phyloP scores from a whole-genome alignment of 2,329 filamentous ascomycete species.

The Colletotrichum orchidophilum region DNA sequence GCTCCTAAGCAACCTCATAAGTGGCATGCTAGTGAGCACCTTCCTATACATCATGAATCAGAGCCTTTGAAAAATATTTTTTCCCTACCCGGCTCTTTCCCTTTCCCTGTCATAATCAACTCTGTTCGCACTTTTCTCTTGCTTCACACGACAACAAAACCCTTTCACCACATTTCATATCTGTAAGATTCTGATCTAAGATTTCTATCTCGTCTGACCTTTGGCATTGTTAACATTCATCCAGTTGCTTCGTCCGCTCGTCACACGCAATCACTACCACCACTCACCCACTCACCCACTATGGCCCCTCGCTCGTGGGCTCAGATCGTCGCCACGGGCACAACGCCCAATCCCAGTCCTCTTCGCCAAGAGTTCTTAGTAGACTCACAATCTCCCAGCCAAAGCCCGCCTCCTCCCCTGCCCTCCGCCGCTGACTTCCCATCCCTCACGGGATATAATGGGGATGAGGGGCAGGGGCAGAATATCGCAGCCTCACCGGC shows the following conservation, averaged over 20 bases:
- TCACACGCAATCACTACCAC: neutral
- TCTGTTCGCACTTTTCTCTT: neutral
- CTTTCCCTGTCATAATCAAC: neutral
- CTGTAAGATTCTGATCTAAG: neutral
- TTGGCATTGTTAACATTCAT: neutral
- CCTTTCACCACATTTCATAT: neutral
- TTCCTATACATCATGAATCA: neutral
- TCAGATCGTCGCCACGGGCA: neutral
- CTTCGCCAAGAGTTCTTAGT: neutral
- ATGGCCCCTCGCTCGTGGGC: conserved; percentile 16
- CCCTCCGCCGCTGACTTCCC: neutral
- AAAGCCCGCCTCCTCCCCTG: neutral
- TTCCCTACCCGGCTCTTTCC: neutral
- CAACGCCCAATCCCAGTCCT: neutral
- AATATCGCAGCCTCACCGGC: neutral
- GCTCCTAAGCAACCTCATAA: neutral
- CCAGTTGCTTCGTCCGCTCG: neutral
- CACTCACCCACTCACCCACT: neutral
- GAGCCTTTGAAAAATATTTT: neutral
- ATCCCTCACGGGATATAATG: neutral
- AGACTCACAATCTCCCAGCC: neutral
- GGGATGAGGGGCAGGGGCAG: neutral
- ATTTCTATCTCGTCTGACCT: neutral
- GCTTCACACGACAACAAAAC: neutral
- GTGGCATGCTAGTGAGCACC: neutral